Base-by-base conservation (phyloP, 345 rosid species). In the Eucalyptus pumila region DNA sequence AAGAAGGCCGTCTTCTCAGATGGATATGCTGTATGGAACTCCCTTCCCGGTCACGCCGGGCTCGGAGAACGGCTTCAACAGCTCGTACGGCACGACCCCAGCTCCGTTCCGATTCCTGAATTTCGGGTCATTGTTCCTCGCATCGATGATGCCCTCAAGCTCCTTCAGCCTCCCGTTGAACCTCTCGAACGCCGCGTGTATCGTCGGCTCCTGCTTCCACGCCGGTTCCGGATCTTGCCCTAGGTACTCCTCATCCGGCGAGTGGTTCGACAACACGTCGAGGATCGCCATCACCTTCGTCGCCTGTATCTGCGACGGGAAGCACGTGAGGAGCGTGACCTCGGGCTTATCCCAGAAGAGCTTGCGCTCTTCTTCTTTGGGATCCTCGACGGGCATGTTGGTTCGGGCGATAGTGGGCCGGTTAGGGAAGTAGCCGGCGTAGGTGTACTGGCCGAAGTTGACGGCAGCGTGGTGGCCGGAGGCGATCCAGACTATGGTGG, bases 381-480 rank as follows among this genome's bases (percentile, higher is more conserved):
- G 92, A 16, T 93, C 93, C 69, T 95, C 94, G 2, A 88, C 56
- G 5, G 94, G 95, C 94, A 95, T 93, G 26, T 92, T 90, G 23
- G 2, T 67, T 56, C 96, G 92, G 2, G 94, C 92, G 26, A 90
- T 89, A 24, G 96, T 91, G 6, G 96, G 96, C 80, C 93, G 87
- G 56, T 90, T 95, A 2, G 96, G 95, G 86, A 95, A 91, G 89
- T 93, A 94, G 1, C 95, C 96, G 4, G 65, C 96, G 49, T 85
- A 92, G 24, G 92, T 14, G 86, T 95, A 94, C 34, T 95, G 96
- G 9, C 95, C 95, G 27, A 93, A 95, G 92, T 95, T 94, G 8
- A 95, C 95, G 0, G 95, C 90, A 3, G 95, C 93, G 26, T 95
- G 95, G 88, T 93, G 96, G 6, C 93, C 95, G 3, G 95, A 92